Evolutionary conservation across 495 filamentous ascomycete species (phyloP), one percentile per base, ranked within the genome.

Genomic region (Penicillium pancosmium): DNA sequence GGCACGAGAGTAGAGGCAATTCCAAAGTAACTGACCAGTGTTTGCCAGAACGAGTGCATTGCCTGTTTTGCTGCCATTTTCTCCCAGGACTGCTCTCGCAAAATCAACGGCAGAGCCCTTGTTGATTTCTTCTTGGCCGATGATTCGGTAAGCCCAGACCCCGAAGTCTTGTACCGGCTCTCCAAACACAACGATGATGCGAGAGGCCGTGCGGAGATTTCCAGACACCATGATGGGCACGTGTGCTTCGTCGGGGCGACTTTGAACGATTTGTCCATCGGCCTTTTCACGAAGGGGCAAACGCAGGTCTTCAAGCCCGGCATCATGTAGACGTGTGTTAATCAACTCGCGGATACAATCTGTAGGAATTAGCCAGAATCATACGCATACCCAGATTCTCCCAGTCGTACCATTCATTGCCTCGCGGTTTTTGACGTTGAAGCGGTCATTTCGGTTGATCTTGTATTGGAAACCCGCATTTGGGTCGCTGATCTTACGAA

Each of bases 111-210:
- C 80, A 4, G 87, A 89, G 23, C 90, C 92, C 5, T 77, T 75
- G 63, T 86, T 76, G 63, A 95, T 79, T 44, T 88, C 84, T 3
- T 83, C 82, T 0, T 66, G 59, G 54, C 84, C 80, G 18, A 88
- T 68, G 7, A 82, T 75, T 13, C 91, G 87, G 65, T 88, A 88
- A 6, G 91, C 82, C 62, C 91, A 84, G 51, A 93, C 76, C 4
- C 90, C 91, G 4, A 94, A 77, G 52, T 93, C 87, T 64, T 95
- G 88, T 11, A 55, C 60, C 2, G 79, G 67, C 57, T 93, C 87
- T 57, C 89, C 88, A 61, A 95, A 81, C 54, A 94, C 75, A 53
- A 96, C 69, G n/a, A 95, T 73, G 10, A 96, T 74, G 12, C 89
- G 86, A 18, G 80, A 80, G 27, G 82, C 84, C n/a, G 62, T 67